Evolutionary conservation across 2,329 filamentous ascomycete species (phyloP), one percentile per base, ranked within the genome.

Genomic region (Nigrospora sphaerica): DNA sequence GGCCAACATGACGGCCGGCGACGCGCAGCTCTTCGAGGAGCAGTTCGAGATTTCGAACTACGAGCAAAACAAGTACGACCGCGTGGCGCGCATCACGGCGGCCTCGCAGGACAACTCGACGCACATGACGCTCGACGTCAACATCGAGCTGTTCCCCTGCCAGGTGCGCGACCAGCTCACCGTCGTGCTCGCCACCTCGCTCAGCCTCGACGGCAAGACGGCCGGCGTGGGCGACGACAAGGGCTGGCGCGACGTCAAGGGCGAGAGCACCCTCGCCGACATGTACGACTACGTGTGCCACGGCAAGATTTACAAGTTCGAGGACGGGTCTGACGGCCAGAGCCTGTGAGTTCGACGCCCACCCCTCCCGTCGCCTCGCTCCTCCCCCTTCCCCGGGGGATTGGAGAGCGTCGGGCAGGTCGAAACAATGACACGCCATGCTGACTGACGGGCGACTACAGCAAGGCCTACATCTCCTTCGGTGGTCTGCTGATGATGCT

Each of bases 11-110:
- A 74, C 70, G 55, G 82, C 88, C 68, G 85, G 86, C 56, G 92
- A 97, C 72, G 85, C 91, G 48, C 85, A 93, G 61, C 87, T 97
- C 67, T 95, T 95, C 71, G 90, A 96, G 70, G 90, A 95, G 63
- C 85, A 81, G 60, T 96, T 97, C 78, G 86, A 79, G 51, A 77
- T 97, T 59, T 92, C 82, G 56, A 71, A 79, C 46, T 74, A 89
- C 65, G 87, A 95, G 72, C 78, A 83, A 61, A 80, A 84, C 61
- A 95, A 96, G 71, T 98, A 98, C 70, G 93, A 97, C 72, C 88
- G 92, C 54, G 92, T 96, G 23, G 86, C 88, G 46, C 92, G 93
- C 57, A 81, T 97, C 62, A 81, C 74, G 46, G 90, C 82, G 62
- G 86, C 78, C 44, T 92, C 86, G 19, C 75, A 78, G 55, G 89